These are phyloP conservation scores for Handroanthus guayacan DNA, from an alignment of 257 asterid species.

Conservation along the genomic window DNA sequence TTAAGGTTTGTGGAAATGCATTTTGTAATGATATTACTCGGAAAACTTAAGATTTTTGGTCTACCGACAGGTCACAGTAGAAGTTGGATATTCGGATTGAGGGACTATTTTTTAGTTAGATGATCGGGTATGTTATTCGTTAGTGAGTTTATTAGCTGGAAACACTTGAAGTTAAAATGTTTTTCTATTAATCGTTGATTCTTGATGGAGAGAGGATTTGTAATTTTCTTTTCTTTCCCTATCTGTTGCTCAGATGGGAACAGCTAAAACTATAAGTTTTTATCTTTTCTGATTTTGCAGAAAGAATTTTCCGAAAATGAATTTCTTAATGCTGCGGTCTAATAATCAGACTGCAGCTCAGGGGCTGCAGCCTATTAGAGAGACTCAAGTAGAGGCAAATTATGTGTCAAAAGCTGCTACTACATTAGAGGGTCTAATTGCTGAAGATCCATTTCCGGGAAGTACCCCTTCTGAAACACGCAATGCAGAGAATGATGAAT, in stretches of 20 bases:
- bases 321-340: conserved; percentile 90
- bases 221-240: not conserved
- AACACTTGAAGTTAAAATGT: conserved; percentile 8
- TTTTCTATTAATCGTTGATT: conserved; percentile 1
- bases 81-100: conserved; percentile 30
- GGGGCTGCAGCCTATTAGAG: conserved; percentile 59
- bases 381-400: conserved; percentile 49
- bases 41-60: conserved; percentile 28
- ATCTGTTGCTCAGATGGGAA: not conserved
- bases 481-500: conserved; percentile 51
- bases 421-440: conserved; percentile 67
- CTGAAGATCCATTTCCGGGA: conserved; percentile 61
- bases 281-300: conserved; percentile 39
- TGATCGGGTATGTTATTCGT: conserved; percentile 9
- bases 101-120: conserved; percentile 24
- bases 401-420: conserved; percentile 50
- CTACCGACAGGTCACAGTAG: not conserved
- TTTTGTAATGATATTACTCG: not conserved
- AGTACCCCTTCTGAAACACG: conserved; percentile 46
- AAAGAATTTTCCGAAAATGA: conserved; percentile 61
- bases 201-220: not conserved
- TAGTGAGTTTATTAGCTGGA: conserved; percentile 22
- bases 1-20: conserved; percentile 20
- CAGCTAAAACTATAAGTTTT: conserved; percentile 25
- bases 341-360: conserved; percentile 70